Conservation (phyloP, 169 alveolate species). For the Babesia divergens region DNA sequence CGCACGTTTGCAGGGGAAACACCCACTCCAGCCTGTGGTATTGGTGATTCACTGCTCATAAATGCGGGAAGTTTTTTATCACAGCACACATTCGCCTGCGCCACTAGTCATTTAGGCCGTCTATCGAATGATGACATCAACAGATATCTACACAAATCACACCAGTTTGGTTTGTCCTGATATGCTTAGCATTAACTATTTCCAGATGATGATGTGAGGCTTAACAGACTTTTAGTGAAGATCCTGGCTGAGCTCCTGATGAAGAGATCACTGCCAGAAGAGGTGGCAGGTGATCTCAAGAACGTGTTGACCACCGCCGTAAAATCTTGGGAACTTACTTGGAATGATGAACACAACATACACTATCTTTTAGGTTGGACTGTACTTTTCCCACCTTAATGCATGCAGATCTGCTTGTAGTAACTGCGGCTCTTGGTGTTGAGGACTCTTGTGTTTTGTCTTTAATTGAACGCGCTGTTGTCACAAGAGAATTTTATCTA, state of each 20-base stretch:
- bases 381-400: background rate
- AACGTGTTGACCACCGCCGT: background rate
- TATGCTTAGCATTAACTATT: background rate
- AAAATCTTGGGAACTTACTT: background rate
- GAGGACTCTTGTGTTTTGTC: constrained; percentile 1
- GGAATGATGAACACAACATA: background rate
- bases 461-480: background rate
- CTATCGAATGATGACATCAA: background rate
- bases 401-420: background rate
- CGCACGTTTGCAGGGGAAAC: constrained; percentile 1
- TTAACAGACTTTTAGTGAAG: constrained; percentile 14
- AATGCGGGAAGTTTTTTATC: constrained; percentile 22
- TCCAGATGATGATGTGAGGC: constrained; percentile 11
- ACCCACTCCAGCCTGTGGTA: background rate
- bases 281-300: background rate
- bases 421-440: constrained; percentile 1
- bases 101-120: background rate
- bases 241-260: background rate
- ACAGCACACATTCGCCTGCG: background rate
- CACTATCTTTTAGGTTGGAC: constrained; percentile 12
- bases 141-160: background rate
- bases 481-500: background rate
- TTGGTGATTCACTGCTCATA: constrained; percentile 13
- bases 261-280: constrained; percentile 1
- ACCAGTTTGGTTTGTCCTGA: background rate